A percentile compares a stretch with the other conserved stretches of the same genome.
Conservation (phyloP, 306 rosid genomes). For the Quercus ilex region DNA sequence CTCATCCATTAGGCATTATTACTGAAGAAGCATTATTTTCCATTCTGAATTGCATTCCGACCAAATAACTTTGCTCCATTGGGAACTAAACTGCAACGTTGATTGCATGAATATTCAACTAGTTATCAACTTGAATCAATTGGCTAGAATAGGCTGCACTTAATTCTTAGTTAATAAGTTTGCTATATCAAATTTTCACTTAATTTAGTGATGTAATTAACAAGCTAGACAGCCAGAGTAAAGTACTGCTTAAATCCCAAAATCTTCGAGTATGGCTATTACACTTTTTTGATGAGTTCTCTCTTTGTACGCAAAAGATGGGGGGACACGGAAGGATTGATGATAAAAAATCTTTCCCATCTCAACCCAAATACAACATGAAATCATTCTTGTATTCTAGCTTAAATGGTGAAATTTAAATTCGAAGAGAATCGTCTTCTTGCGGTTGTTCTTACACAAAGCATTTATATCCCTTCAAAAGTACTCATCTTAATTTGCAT, state of each 20-base stretch:
- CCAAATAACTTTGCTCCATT: conserved; percentile 5
- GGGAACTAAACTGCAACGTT: not conserved
- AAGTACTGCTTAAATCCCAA: no score
- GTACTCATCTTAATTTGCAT: not conserved
- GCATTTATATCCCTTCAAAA: not conserved
- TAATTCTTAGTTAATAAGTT: no score
- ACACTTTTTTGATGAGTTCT: no score
- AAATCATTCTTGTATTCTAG: not conserved
- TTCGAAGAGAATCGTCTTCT: not conserved
- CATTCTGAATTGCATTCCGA: conserved; percentile 10
- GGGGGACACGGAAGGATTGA: not conserved
- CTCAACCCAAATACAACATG: not conserved
- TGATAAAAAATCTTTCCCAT: not conserved
- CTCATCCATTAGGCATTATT: not conserved
- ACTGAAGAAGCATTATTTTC: not conserved
- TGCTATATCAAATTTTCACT: no score
- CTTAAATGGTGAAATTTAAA: not conserved
- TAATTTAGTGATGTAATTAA: no score
- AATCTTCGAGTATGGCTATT: no score
- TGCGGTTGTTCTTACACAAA: not conserved
- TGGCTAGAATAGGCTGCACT: not conserved
- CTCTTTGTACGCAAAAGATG: not conserved
- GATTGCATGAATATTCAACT: no score
- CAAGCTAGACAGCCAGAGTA: no score
- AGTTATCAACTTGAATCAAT: not conserved